These are phyloP conservation scores for Trichoderma arundinaceum DNA, from an alignment of 2,329 filamentous ascomycete species.

Conservation along the genomic window DNA sequence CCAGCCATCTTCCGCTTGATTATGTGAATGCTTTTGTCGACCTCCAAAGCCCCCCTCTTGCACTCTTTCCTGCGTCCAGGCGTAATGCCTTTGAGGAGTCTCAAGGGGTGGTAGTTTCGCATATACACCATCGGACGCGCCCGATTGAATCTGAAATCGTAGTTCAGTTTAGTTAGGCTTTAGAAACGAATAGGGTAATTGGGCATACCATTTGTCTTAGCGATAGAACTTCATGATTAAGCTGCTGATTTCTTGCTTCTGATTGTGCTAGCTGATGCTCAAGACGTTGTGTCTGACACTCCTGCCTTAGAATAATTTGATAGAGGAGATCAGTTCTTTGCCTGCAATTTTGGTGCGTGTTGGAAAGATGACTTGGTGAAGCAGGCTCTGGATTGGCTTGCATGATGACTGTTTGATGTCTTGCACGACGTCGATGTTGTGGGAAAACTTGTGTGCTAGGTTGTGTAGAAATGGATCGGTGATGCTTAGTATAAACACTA, in stretches of 20 bases:
- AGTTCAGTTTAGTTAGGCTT: not conserved
- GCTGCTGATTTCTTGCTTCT: not conserved
- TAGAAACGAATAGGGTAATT: not conserved
- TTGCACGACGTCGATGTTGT: not conserved
- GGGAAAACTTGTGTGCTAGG: not conserved
- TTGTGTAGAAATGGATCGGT: not conserved
- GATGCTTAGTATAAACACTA: not conserved
- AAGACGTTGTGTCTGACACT: not conserved
- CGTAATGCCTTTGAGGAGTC: not conserved
- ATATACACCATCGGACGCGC: not conserved
- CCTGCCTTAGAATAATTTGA: conserved; percentile 13
- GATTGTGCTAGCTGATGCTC: not conserved
- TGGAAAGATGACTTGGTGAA: not conserved
- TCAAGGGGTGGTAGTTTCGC: not conserved
- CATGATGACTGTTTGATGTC: not conserved
- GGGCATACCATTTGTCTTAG: not conserved
- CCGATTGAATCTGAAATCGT: not conserved
- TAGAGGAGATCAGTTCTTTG: not conserved
- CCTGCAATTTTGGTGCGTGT: not conserved
- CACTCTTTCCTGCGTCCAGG: not conserved
- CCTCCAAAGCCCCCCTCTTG: not conserved
- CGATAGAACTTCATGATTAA: not conserved
- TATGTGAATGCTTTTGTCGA: not conserved
- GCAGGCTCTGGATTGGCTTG: not conserved
- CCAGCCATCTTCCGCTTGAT: not conserved